These are phyloP conservation scores for Cladosporium cucumerinum DNA, from an alignment of 2,329 filamentous ascomycete genomes.

Conservation along the genomic window DNA sequence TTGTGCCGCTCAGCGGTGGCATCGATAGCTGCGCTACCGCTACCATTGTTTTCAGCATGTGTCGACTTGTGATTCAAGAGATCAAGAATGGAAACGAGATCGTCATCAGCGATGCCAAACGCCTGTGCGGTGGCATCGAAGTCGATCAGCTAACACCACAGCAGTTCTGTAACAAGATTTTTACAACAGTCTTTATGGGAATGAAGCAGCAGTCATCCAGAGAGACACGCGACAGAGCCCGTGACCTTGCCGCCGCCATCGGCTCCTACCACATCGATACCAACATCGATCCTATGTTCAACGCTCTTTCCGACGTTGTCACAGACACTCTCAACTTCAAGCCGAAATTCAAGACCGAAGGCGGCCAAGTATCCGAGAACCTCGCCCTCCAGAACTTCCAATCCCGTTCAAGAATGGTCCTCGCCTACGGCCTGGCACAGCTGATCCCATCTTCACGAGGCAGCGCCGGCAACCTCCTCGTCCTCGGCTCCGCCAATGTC, in stretches of 20 bases:
- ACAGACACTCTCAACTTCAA: slow-evolving; percentile 57
- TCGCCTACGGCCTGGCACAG: slow-evolving; percentile 63
- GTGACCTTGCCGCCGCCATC: slow-evolving; percentile 58
- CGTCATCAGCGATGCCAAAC: slow-evolving; percentile 53
- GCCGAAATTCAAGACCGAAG: slow-evolving; percentile 61
- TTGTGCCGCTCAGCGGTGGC: slow-evolving; percentile 58
- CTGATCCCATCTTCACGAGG: slow-evolving; percentile 59
- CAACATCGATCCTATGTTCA: slow-evolving; percentile 67
- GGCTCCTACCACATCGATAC: slow-evolving; percentile 70
- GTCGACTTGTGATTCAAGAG: slow-evolving; percentile 54
- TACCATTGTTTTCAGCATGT: slow-evolving; percentile 48
- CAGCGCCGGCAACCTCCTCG: slow-evolving; percentile 58
- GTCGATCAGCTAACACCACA: slow-evolving; percentile 53
- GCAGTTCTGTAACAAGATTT: slow-evolving; percentile 58
- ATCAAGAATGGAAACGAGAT: slow-evolving; percentile 50
- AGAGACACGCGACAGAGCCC: slow-evolving; percentile 66
- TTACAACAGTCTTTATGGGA: slow-evolving; percentile 68
- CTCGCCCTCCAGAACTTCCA: slow-evolving; percentile 67
- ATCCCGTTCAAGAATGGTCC: slow-evolving; percentile 63
- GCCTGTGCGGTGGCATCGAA: slow-evolving; percentile 47
- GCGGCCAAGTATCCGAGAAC: slow-evolving; percentile 59
- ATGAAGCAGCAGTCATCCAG: slow-evolving; percentile 61
- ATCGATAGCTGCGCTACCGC: slow-evolving; percentile 59
- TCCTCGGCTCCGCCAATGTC: slow-evolving; percentile 67
- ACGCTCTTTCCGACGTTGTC: slow-evolving; percentile 59